These are phyloP conservation scores for Kitagawia praeruptora DNA, from an alignment of 129 eudicot species.

Conservation along the genomic window DNA sequence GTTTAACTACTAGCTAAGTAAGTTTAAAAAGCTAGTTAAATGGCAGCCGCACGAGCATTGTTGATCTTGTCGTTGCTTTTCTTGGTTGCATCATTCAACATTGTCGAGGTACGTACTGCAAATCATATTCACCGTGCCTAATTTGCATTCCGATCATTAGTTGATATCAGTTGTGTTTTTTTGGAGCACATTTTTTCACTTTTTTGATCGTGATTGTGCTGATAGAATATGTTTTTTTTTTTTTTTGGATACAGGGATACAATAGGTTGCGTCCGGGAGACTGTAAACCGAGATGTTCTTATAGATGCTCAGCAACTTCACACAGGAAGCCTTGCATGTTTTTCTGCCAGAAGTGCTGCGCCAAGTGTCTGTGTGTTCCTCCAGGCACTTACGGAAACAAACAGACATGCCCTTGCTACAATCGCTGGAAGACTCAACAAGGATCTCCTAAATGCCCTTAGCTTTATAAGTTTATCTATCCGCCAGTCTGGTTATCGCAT, in stretches of 20 bases:
- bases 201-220: neutral
- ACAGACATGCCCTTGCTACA: conserved; percentile 17
- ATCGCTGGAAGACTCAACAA: conserved; percentile 13
- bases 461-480: neutral
- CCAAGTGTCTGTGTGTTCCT: conserved; percentile 15
- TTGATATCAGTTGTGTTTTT: neutral
- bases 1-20: neutral
- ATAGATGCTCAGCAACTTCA: conserved; percentile 9
- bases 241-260: neutral
- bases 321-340: conserved; percentile 15
- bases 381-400: conserved; percentile 16
- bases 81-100: conserved; percentile 1
- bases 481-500: neutral
- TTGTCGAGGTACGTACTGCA: neutral
- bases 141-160: no score
- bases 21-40: neutral
- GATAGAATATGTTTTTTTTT: neutral
- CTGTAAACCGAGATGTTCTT: conserved; percentile 8
- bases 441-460: conserved; percentile 15
- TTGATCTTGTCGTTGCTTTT: conserved; percentile 1
- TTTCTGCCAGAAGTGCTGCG: conserved; percentile 15
- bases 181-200: no score
- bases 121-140: neutral
- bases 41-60: neutral
- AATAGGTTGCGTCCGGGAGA: conserved; percentile 1